Evolutionary conservation across 75 land plant genomes (phyloP).

Genomic region (Sequoiadendron giganteum): DNA sequence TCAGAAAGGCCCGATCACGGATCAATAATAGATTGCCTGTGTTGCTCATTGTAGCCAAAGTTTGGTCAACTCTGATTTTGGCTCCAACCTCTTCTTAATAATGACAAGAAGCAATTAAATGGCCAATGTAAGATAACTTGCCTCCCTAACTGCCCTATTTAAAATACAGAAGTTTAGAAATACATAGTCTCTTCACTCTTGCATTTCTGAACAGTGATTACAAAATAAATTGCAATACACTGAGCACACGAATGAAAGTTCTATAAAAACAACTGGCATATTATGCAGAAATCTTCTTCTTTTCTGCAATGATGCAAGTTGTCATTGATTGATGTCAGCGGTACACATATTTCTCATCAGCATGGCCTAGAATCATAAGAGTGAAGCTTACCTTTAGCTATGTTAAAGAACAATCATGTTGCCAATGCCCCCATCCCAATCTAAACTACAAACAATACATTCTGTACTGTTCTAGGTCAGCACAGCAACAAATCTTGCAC

Average conservation of each 20-base stretch:
- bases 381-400: conserved; percentile 1
- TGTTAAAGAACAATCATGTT: background rate
- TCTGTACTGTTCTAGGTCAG: conserved; percentile 8
- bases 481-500: conserved; percentile 12
- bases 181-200: background rate
- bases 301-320: conserved; percentile 8
- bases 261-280: background rate
- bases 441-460: conserved; percentile 9
- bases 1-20: background rate
- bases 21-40: background rate
- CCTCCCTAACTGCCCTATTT: background rate
- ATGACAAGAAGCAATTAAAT: background rate
- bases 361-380: background rate
- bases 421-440: conserved; percentile 11
- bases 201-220: background rate
- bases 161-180: background rate
- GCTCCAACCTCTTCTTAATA: conserved; percentile 8
- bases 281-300: background rate
- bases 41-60: background rate
- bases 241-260: background rate
- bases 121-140: conserved; percentile 3
- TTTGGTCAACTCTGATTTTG: conserved; percentile 1
- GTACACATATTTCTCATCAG: background rate
- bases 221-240: background rate
- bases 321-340: background rate